A percentile compares a stretch with the other conserved stretches of the same genome.
phyloP scores from a whole-genome alignment of 345 rosid genomes.

The Pistacia vera region DNA sequence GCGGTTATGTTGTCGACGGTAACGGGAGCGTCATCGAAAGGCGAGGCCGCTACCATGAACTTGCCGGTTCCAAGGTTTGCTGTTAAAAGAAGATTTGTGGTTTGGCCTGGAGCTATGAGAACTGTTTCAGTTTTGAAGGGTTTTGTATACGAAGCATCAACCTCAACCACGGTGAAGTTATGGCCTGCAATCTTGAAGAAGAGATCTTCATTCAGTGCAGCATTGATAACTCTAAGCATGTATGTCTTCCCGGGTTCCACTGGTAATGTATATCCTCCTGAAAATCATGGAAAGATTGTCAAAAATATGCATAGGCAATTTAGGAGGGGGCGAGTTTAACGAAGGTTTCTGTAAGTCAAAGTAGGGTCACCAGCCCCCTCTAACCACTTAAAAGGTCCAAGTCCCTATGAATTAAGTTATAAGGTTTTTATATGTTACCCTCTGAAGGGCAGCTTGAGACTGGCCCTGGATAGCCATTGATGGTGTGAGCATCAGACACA shows the following conservation, averaged over 20 bases:
- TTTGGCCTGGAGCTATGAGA: conserved; percentile 78
- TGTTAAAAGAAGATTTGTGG: conserved; percentile 63
- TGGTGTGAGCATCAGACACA: conserved; percentile 91
- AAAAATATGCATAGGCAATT: not conserved
- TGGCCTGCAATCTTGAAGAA: conserved; percentile 87
- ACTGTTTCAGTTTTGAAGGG: conserved; percentile 73
- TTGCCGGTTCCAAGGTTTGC: conserved; percentile 50
- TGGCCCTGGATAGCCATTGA: conserved; percentile 76
- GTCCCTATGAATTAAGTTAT: no score
- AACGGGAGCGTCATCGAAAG: conserved; percentile 80
- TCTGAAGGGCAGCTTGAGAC: conserved; percentile 53
- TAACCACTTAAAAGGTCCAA: no score
- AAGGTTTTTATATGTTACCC: conserved; percentile 27
- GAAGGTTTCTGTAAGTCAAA: no score
- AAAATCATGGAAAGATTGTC: not conserved
- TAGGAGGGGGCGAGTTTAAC: no score
- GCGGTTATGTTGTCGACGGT: conserved; percentile 68
- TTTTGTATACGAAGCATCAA: conserved; percentile 76
- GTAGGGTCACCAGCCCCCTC: no score
- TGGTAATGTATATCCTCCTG: conserved; percentile 44
- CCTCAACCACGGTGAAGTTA: conserved; percentile 80
- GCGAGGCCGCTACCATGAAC: conserved; percentile 64
- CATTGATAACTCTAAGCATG: conserved; percentile 77
- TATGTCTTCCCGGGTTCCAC: conserved; percentile 65
- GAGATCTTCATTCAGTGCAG: conserved; percentile 89